Evolutionary conservation across 2,329 filamentous ascomycete genomes (phyloP).

Genomic region (Penicillium glabrum): DNA sequence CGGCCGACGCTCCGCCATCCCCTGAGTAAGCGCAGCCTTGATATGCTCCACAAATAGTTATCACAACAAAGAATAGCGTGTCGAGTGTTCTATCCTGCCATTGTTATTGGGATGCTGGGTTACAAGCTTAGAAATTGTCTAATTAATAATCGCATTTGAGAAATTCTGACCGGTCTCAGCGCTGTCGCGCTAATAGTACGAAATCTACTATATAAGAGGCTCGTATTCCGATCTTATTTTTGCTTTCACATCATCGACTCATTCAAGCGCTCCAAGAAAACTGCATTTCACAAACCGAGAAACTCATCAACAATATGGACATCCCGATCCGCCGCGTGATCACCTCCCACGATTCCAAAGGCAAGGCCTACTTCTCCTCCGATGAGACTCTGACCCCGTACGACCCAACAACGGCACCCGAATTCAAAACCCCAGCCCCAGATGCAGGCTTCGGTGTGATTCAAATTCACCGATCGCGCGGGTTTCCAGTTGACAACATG

Average conservation of each 20-base stretch:
- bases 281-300: not conserved
- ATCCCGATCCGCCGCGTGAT: slow-evolving; percentile 23
- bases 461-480: slow-evolving; percentile 28
- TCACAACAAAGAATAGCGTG: not conserved
- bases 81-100: not conserved
- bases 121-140: not conserved
- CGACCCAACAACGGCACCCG: slow-evolving; percentile 23
- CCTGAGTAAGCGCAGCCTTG: not conserved
- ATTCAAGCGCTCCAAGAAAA: too few relatives aligned
- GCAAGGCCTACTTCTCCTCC: slow-evolving; percentile 26
- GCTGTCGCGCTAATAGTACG: not conserved
- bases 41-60: not conserved
- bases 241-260: too few relatives aligned
- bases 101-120: not conserved
- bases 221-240: not conserved
- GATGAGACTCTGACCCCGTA: slow-evolving; percentile 27
- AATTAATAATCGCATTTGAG: not conserved
- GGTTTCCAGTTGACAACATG: slow-evolving; percentile 26
- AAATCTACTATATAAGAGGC: not conserved
- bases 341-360: slow-evolving; percentile 21
- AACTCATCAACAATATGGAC: slow-evolving; percentile 4
- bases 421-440: slow-evolving; percentile 16
- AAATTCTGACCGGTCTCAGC: not conserved
- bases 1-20: not conserved
- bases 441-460: slow-evolving; percentile 25